These are phyloP conservation scores for Beta corolliflora DNA, from an alignment of 179 eudicot genomes.

Conservation along the genomic window DNA sequence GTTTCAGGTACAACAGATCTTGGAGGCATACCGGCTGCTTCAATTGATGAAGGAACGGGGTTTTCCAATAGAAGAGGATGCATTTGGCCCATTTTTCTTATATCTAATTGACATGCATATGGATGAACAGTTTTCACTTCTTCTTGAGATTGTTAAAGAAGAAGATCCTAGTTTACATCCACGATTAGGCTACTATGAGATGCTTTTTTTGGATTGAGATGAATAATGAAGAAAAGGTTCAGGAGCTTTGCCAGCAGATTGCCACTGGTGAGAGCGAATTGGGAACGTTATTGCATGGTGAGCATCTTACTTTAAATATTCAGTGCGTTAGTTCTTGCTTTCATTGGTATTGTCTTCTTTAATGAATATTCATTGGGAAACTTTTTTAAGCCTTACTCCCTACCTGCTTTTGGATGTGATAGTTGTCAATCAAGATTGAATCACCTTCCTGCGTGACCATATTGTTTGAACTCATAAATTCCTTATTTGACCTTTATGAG, in stretches of 20 bases:
- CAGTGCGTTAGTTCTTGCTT: background rate
- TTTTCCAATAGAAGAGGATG: conserved; percentile 63
- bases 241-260: conserved; percentile 49
- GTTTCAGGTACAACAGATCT: conserved; percentile 42
- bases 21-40: conserved; percentile 57
- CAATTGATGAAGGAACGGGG: conserved; percentile 69
- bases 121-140: conserved; percentile 65
- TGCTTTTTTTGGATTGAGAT: conserved; percentile 75
- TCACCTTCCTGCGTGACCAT: conserved; percentile 3
- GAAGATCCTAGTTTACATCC: conserved; percentile 56
- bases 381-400: background rate
- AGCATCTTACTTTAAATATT: conserved; percentile 25
- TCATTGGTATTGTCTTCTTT: background rate
- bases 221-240: conserved; percentile 65
- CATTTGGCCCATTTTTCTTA: conserved; percentile 73
- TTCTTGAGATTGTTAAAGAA: conserved; percentile 53
- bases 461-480: background rate
- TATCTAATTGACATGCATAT: conserved; percentile 67
- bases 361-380: background rate
- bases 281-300: conserved; percentile 49
- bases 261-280: conserved; percentile 41
- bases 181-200: conserved; percentile 86
- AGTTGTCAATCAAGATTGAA: background rate
- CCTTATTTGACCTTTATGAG: background rate
- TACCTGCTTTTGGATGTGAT: conserved; percentile 10